Conservation (phyloP, 768 basidiomycete species). For the Mycena galopus region DNA sequence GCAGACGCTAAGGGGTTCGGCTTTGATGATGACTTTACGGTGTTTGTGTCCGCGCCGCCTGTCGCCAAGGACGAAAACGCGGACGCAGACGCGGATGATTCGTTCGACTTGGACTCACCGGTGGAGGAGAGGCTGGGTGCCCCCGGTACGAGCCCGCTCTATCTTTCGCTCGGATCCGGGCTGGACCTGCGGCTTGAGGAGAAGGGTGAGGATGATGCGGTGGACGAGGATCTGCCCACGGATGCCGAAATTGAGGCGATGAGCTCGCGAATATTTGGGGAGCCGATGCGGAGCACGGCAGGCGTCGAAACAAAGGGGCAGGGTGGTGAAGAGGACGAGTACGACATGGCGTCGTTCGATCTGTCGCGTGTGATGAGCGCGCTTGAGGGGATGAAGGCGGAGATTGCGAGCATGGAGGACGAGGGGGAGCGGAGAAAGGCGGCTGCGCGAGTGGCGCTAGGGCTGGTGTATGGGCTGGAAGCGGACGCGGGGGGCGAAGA, state of each 20-base stretch:
- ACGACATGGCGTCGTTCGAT: slow-evolving; percentile 68
- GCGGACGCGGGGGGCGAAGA: slow-evolving; percentile 16
- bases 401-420: slow-evolving; percentile 76
- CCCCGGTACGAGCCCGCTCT: slow-evolving; percentile 46
- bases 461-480: slow-evolving; percentile 78
- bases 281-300: slow-evolving; percentile 14
- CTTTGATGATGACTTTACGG: slow-evolving; percentile 87
- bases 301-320: not conserved
- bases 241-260: slow-evolving; percentile 62
- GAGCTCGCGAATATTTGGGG: slow-evolving; percentile 65
- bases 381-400: slow-evolving; percentile 78
- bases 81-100: slow-evolving; percentile 42
- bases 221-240: slow-evolving; percentile 61
- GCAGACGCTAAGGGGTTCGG: slow-evolving; percentile 41
- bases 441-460: slow-evolving; percentile 80
- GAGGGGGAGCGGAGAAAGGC: slow-evolving; percentile 74
- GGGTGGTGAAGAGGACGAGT: slow-evolving; percentile 48
- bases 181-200: slow-evolving; percentile 63
- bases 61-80: slow-evolving; percentile 14
- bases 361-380: slow-evolving; percentile 69
- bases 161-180: slow-evolving; percentile 69
- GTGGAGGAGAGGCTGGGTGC: slow-evolving; percentile 31
- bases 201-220: slow-evolving; percentile 37
- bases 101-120: slow-evolving; percentile 33
- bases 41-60: slow-evolving; percentile 74